Conservation (phyloP, 495 filamentous ascomycete genomes). For the Schizothecium vesticola region DNA sequence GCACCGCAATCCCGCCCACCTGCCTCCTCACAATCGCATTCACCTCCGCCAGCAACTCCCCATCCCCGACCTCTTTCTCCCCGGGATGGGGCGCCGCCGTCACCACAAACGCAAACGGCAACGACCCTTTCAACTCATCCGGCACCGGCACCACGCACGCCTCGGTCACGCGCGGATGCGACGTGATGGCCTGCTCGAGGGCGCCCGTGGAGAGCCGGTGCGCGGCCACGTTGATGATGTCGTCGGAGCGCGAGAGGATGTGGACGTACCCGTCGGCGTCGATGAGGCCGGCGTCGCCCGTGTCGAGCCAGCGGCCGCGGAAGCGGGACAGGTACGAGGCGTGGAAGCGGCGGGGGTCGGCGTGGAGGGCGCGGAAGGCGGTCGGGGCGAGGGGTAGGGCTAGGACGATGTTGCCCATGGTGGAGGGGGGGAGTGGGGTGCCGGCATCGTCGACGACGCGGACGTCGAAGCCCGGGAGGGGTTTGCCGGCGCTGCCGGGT, state of each 20-base stretch:
- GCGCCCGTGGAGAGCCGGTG: slow-evolving; percentile 84
- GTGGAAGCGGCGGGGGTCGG: slow-evolving; percentile 79
- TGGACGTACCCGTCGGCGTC: slow-evolving; percentile 79
- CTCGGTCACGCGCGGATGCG: slow-evolving; percentile 71
- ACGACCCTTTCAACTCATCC: slow-evolving; percentile 77
- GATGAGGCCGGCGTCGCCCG: slow-evolving; percentile 82
- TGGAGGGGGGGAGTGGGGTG: slow-evolving; percentile 55
- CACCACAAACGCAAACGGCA: slow-evolving; percentile 85
- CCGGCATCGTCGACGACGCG: slow-evolving; percentile 73
- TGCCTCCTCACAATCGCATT: slow-evolving; percentile 67
- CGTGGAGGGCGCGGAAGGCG: slow-evolving; percentile 77
- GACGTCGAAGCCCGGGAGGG: slow-evolving; percentile 88
- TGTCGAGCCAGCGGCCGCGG: slow-evolving; percentile 75
- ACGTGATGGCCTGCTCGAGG: slow-evolving; percentile 86
- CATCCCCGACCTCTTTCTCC: slow-evolving; percentile 38
- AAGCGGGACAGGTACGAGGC: slow-evolving; percentile 76
- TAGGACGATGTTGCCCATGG: slow-evolving; percentile 91
- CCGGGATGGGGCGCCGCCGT: slow-evolving; percentile 21
- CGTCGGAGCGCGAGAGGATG: slow-evolving; percentile 77
- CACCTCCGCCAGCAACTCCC: slow-evolving; percentile 47
- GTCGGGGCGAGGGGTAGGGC: slow-evolving; percentile 77
- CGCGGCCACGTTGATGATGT: slow-evolving; percentile 93
- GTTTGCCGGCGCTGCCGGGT: slow-evolving; percentile 81
- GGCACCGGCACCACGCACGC: slow-evolving; percentile 81
- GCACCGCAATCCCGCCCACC: slow-evolving; percentile 78